Evolutionary conservation across 2,329 filamentous ascomycete species (phyloP), one percentile per base, ranked within the genome.

Genomic region (Fusarium concolor): DNA sequence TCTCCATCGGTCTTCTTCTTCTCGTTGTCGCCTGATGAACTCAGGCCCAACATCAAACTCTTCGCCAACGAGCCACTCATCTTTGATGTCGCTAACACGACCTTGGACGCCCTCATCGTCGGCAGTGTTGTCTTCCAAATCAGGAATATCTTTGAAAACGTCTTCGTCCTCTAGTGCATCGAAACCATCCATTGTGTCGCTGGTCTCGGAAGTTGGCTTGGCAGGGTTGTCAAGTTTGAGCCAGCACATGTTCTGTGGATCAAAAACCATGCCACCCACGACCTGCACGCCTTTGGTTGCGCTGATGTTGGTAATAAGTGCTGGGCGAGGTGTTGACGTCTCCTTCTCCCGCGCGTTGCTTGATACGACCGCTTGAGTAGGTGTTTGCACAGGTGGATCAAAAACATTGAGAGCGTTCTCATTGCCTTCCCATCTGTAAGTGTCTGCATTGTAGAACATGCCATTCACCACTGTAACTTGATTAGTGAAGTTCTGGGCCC

Each of bases 221-320:
- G 78, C 77, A 29, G 84, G 77, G 18, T 82, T 78, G 45, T 85
- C 83, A 65, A 96, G 84, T 79, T 97, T 97, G 57, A 98, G 86
- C 96, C 96, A 99, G 78, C 94, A 96, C 95, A 99, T 98, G 72
- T 93, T 93, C 66, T 93, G 90, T 5, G 96, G 96, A 76, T 99
- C 96, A 77, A 98, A 99, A 11, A 98, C 92, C 96, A 99, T 99
- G 71, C 94, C 93, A n/a, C 94, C 92, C 59, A 97, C 94, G 35
- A 97, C 92, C 79, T 97, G 94, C 15, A 97, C 91, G 65, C 93
- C 94, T 75, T 95, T 92, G 64, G 90, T 90, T 6, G 90, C 86
- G 55, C 91, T 92, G 69, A 97, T 92, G 70, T 97, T 96, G 46
- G 94, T 94, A 74, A 99, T 99, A 18, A 99, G 86, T 8, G 95